Evolutionary conservation across 495 filamentous ascomycete genomes (phyloP), one percentile per base, ranked within the genome.

Genomic region (Pseudomonodictys pantanalensis): DNA sequence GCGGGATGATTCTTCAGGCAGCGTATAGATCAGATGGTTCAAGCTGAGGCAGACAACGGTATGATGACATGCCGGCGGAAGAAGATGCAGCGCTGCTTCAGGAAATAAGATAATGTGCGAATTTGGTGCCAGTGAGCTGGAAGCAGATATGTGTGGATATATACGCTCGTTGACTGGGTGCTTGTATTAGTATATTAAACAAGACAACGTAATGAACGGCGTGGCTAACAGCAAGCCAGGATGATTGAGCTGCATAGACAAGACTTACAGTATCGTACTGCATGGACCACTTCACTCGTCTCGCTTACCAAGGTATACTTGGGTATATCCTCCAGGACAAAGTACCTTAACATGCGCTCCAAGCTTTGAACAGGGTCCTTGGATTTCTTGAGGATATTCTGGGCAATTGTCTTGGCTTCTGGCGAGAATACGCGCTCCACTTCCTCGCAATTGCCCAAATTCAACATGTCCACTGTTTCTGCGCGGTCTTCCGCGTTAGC

Each of bases 191-290:
- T n/a, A n/a, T n/a, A n/a, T n/a, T n/a, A n/a, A n/a, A n/a, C n/a
- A n/a, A n/a, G n/a, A n/a, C n/a, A n/a, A n/a, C n/a, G n/a, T 30
- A 29, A n/a, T 6, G 33, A 18, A 33, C 9, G 1, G 15, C 17
- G 3, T 20, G 2, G 3, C 10, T n/a, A 15, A 44, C 1, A 3
- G 18, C n/a, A 38, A 18, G 52, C 29, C 2, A 32, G 18, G 28
- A 30, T 8, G 2, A 24, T 9, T 23, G n/a, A n/a, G n/a, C n/a
- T n/a, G n/a, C n/a, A n/a, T n/a, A n/a, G n/a, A n/a, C n/a, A n/a
- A n/a, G n/a, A n/a, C 56, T 52, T 52, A 29, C 56, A 54, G 49
- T 61, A 61, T 29, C 55, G 20, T 0, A 55, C 44, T 4, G 58
- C 49, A 29, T 55, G 58, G 2, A 61, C 58, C 2, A 54, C 24